These are phyloP conservation scores for Botryosphaeria agaves DNA, from an alignment of 2,329 filamentous ascomycete species.

Conservation along the genomic window DNA sequence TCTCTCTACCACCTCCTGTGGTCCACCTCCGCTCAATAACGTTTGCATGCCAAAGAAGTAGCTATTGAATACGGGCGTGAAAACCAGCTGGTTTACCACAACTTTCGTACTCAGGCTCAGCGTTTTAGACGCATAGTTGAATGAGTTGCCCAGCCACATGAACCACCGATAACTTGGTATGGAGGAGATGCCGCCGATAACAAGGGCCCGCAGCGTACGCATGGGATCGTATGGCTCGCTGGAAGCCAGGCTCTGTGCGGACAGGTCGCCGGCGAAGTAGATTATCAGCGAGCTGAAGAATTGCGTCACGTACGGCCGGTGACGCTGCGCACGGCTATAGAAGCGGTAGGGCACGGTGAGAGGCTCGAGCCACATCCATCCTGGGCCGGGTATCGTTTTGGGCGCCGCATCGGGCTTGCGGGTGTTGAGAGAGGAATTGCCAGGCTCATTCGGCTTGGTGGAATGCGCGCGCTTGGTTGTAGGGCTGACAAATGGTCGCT, in stretches of 20 bases:
- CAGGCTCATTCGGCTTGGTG: too few relatives aligned
- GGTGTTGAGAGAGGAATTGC: too few relatives aligned
- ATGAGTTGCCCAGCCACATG: conserved; percentile 60
- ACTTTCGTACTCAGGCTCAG: conserved; percentile 64
- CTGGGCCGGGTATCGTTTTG: conserved; percentile 21
- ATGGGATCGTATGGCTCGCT: conserved; percentile 42
- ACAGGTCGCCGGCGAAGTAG: conserved; percentile 61
- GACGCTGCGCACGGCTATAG: conserved; percentile 55
- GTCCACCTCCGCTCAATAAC: conserved; percentile 38
- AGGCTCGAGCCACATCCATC: conserved; percentile 28
- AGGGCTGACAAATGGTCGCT: background rate
- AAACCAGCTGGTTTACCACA: conserved; percentile 58
- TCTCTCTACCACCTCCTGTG: conserved; percentile 48
- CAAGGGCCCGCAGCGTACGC: conserved; percentile 52
- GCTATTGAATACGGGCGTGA: conserved; percentile 48
- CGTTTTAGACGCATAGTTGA: conserved; percentile 64
- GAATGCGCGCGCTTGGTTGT: background rate
- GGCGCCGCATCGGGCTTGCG: too few relatives aligned
- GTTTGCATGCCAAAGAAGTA: conserved; percentile 36
- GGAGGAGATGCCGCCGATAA: conserved; percentile 54
- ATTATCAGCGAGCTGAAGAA: conserved; percentile 58
- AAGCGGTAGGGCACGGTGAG: conserved; percentile 27
- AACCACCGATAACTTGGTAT: conserved; percentile 77
- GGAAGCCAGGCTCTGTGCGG: conserved; percentile 48
- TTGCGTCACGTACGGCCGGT: conserved; percentile 65